Conservation (phyloP, 2,329 filamentous ascomycete genomes). For the Colletotrichum simmondsii region DNA sequence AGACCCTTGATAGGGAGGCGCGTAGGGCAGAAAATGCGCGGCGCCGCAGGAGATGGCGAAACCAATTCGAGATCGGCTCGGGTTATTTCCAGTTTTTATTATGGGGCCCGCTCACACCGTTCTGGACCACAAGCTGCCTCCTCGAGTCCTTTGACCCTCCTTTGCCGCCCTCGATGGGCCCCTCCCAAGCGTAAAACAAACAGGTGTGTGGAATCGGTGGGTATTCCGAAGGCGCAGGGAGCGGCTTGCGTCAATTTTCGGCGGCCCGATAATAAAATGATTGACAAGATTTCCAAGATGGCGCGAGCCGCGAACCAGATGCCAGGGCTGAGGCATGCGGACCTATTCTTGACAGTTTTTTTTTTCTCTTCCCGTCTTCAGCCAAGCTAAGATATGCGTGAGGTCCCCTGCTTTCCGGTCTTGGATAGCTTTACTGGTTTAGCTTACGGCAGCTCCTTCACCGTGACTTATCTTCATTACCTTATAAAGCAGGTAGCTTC, state of each 20-base stretch:
- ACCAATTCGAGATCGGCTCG: conserved; percentile 5
- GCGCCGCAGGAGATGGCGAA: neutral
- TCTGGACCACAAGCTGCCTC: conserved; percentile 1
- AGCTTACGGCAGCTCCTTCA: neutral
- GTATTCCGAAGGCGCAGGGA: neutral
- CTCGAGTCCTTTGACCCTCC: neutral
- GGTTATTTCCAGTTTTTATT: conserved; percentile 14
- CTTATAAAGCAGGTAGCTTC: neutral
- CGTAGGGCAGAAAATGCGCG: neutral
- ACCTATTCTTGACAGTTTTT: neutral
- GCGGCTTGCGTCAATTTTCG: conserved; percentile 13
- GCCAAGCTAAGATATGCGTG: neutral
- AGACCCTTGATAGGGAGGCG: neutral
- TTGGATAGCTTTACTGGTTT: neutral
- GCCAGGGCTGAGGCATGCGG: conserved; percentile 14
- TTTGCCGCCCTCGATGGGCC: neutral
- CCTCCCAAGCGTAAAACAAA: neutral
- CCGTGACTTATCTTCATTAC: neutral
- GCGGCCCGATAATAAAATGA: conserved; percentile 1
- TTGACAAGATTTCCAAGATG: neutral
- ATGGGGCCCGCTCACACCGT: neutral
- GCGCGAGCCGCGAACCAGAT: conserved; percentile 11
- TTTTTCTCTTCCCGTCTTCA: too few relatives aligned
- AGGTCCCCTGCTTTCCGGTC: neutral
- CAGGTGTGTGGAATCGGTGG: neutral